Percentiles rank a stretch among this genome's conserved stretches.
Conservation (phyloP, 495 filamentous ascomycete species). For the Geoglossum glabrum region DNA sequence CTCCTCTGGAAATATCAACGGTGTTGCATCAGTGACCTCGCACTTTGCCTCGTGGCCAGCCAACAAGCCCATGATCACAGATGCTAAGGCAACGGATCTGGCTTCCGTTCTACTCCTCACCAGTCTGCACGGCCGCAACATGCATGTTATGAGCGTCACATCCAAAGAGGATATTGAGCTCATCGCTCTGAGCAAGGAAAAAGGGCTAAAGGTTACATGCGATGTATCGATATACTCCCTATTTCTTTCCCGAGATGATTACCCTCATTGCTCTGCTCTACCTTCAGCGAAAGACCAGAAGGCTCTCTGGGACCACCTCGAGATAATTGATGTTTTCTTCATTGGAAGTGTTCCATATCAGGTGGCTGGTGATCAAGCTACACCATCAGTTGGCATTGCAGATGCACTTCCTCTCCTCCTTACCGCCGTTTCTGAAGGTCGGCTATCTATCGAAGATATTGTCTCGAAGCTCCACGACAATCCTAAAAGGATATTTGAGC, state of each 20-base stretch:
- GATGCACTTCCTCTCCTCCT: conserved; percentile 62
- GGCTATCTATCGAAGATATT: conserved; percentile 54
- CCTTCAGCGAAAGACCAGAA: conserved; percentile 53
- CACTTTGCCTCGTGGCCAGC: conserved; percentile 68
- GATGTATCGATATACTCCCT: conserved; percentile 69
- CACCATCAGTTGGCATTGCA: conserved; percentile 44
- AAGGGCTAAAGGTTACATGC: conserved; percentile 67
- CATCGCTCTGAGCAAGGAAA: conserved; percentile 63
- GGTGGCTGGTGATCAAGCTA: conserved; percentile 35
- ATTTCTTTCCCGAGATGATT: conserved; percentile 58
- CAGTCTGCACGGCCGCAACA: conserved; percentile 63
- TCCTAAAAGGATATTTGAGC: conserved; percentile 68
- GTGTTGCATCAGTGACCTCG: conserved; percentile 60
- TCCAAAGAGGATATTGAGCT: conserved; percentile 66
- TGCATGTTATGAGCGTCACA: conserved; percentile 67
- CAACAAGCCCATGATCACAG: conserved; percentile 69
- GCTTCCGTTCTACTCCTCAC: conserved; percentile 63
- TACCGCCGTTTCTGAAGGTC: conserved; percentile 58
- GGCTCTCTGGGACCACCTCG: conserved; percentile 60
- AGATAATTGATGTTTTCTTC: conserved; percentile 66
- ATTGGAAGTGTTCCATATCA: conserved; percentile 69
- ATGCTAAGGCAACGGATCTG: conserved; percentile 66
- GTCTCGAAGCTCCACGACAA: conserved; percentile 54
- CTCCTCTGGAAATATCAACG: conserved; percentile 67
- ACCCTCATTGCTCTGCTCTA: conserved; percentile 44